These are phyloP conservation scores for Ilyonectria mors-panacis DNA, from an alignment of 2,329 filamentous ascomycete species.

Conservation along the genomic window DNA sequence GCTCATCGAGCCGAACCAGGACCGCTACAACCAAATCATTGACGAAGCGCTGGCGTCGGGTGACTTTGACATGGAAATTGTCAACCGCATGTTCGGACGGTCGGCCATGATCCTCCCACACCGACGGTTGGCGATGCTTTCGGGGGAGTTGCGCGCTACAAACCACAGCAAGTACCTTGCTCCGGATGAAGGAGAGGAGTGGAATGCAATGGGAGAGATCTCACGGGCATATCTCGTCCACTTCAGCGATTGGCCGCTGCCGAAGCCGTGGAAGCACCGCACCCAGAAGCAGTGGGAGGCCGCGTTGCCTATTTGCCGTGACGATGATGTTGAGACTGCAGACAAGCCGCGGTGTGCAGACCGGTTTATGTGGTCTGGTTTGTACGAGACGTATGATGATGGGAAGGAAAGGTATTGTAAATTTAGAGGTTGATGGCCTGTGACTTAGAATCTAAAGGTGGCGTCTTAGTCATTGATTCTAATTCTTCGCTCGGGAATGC, in stretches of 20 bases:
- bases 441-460: neutral
- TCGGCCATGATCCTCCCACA: conserved; percentile 35
- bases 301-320: conserved; percentile 7
- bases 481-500: no score
- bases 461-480: no score
- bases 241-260: conserved; percentile 25
- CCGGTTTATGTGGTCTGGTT: conserved; percentile 16
- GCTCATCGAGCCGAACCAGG: conserved; percentile 25
- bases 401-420: conserved; percentile 4
- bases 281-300: conserved; percentile 20
- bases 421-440: neutral
- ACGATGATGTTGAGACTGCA: conserved; percentile 2
- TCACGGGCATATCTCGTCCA: conserved; percentile 14
- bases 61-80: conserved; percentile 33
- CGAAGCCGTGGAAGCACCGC: conserved; percentile 17
- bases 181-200: conserved; percentile 20
- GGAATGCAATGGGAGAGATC: conserved; percentile 23
- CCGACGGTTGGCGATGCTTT: conserved; percentile 24
- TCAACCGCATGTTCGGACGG: conserved; percentile 32
- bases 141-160: conserved; percentile 25
- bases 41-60: conserved; percentile 23
- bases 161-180: conserved; percentile 31
- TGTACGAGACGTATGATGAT: conserved; percentile 14
- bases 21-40: conserved; percentile 14
- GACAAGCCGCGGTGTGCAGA: conserved; percentile 11